Base-by-base conservation (phyloP, 345 rosid genomes). In the Salix caprea region DNA sequence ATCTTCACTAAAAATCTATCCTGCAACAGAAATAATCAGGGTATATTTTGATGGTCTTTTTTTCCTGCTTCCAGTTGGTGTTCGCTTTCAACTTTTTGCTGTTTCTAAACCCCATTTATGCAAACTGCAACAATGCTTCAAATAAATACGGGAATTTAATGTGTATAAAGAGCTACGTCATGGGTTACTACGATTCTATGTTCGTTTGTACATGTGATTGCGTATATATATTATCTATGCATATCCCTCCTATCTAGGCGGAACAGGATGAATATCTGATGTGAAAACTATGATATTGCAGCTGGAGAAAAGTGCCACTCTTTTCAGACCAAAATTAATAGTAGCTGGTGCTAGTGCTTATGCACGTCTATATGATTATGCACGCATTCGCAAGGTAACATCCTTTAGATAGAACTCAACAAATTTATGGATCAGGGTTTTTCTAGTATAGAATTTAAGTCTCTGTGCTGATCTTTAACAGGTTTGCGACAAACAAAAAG, bases 341-440 rank as follows among this genome's bases (percentile, higher is more conserved):
- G 94, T 96, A 78, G 99, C 98, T 71, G 99, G 99, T 78, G 98
- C 99, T 54, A 93, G 97, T 84, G 97, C 99, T 73, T 96, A 96
- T 83, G 92, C 99, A 69, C 87, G 99, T 28, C 87, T 96, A 46
- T 93, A 93, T 82, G 99, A 93, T 72, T 96, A 96, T 82, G 96
- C 86, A 64, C 95, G 92, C 18, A 90, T 96, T 82, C 91, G 98
- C 65, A 91, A 93, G 97, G 99, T 96, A 83, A 70, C 64, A 64
- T 56, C 37, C 54, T 56, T 24, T 73, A 40, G n/a, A 69, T 69
- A 21, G 48, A 36, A n/a, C 36, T 34, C 30, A 73, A 74, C 23
- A 68, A 52, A 67, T 15, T 44, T 65, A 4, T 65, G 56, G 40
- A 26, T 76, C 52, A 46, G 50, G 68, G n/a, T 71, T 65, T 65